A percentile compares a stretch with the other conserved stretches of the same genome.
Evolutionary conservation across 1,284 basidiomycete species (phyloP).

Genomic region (Apiotrichum laibachii): DNA sequence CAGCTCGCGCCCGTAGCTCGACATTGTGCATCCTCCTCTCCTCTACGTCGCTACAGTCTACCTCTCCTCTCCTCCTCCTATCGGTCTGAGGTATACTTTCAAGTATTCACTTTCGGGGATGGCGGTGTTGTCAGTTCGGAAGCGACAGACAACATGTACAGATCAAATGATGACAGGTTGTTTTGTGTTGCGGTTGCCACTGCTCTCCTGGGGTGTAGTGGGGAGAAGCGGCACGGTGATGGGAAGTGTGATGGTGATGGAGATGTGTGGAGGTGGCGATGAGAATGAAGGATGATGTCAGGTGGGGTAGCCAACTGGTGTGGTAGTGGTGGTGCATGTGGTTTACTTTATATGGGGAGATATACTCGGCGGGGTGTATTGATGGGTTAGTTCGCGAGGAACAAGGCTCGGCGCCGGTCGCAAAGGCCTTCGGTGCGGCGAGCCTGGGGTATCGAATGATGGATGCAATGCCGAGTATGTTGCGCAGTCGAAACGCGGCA

Average conservation of each 20-base stretch:
- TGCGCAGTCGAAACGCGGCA: neutral
- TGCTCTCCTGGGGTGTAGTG: no score
- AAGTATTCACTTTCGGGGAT: neutral
- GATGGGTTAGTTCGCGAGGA: neutral
- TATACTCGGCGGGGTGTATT: neutral
- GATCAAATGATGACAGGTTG: neutral
- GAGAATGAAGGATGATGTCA: neutral
- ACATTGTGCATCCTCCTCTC: neutral
- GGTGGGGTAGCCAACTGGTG: neutral
- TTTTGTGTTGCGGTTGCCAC: neutral
- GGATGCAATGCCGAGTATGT: conserved; percentile 8
- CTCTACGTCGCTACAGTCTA: neutral
- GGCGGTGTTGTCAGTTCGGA: neutral
- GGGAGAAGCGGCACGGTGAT: no score
- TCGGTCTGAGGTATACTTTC: neutral
- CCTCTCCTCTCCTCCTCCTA: neutral
- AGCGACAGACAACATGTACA: neutral
- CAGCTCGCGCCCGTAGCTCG: neutral
- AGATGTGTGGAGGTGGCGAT: neutral
- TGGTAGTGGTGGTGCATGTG: neutral
- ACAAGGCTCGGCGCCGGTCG: neutral
- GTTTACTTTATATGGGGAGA: neutral
- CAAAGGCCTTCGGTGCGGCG: neutral
- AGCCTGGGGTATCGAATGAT: neutral
- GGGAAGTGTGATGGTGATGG: no score